Evolutionary conservation across 257 asterid species (phyloP).

Genomic region (Eucommia ulmoides): DNA sequence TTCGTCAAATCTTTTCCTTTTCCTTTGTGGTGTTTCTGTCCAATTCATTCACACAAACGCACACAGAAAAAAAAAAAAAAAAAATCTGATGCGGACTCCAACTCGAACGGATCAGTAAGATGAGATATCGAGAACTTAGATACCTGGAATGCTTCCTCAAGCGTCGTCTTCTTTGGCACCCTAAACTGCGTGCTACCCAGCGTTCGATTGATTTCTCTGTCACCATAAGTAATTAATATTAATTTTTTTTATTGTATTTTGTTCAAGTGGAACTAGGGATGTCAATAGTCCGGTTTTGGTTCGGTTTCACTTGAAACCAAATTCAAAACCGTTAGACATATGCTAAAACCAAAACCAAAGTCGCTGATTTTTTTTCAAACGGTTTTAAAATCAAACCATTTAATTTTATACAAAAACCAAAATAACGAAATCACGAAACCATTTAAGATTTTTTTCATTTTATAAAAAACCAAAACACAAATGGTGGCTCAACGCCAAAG

Average conservation of each 20-base stretch:
- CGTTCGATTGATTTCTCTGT: constrained; percentile 55
- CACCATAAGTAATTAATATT: background rate
- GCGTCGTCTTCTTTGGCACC: constrained; percentile 33
- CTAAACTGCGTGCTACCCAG: constrained; percentile 52
- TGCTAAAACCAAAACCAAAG: background rate
- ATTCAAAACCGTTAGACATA: background rate
- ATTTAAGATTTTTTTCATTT: too few relatives aligned
- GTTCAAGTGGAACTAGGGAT: background rate
- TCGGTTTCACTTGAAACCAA: background rate
- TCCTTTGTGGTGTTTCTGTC: constrained; percentile 44
- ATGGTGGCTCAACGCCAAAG: too few relatives aligned
- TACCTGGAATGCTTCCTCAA: constrained; percentile 28
- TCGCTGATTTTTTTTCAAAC: too few relatives aligned
- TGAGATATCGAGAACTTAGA: background rate
- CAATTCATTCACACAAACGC: background rate
- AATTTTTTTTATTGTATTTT: background rate
- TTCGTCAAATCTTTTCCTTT: constrained; percentile 28
- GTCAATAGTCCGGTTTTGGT: background rate
- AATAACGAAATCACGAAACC: too few relatives aligned
- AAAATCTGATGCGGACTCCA: background rate
- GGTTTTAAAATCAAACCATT: background rate
- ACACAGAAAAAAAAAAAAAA: background rate
- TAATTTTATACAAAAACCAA: too few relatives aligned
- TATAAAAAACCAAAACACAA: too few relatives aligned
- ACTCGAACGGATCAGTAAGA: background rate